phyloP scores from a whole-genome alignment of 495 filamentous ascomycete genomes.

The Aspergillus biplanus region DNA sequence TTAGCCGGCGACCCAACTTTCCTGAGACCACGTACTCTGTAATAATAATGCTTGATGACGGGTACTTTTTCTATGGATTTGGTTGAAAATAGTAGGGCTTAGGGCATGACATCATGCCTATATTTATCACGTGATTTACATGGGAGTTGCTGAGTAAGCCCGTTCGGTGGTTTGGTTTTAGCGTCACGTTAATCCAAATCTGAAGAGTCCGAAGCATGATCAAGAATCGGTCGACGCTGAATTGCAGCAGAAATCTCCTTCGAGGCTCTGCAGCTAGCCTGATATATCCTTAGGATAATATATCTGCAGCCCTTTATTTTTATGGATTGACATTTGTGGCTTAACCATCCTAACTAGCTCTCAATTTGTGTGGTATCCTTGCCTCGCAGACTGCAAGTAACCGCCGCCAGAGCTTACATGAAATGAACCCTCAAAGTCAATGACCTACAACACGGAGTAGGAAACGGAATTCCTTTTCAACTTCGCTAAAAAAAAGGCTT shows the following conservation, averaged over 20 bases:
- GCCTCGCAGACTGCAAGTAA: neutral
- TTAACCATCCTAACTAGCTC: neutral
- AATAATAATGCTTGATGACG: neutral
- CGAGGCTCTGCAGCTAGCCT: neutral
- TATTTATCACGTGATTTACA: neutral
- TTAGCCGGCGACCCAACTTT: too few relatives aligned
- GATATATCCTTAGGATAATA: neutral
- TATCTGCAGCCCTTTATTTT: neutral
- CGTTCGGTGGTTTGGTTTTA: neutral
- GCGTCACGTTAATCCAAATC: neutral
- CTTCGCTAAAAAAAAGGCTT: neutral
- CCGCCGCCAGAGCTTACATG: neutral
- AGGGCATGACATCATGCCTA: neutral
- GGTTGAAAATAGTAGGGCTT: neutral
- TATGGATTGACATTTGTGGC: neutral
- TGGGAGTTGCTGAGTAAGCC: neutral
- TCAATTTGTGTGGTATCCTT: neutral
- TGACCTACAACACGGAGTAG: neutral
- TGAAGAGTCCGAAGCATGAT: neutral
- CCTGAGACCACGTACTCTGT: too few relatives aligned
- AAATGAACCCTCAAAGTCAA: neutral
- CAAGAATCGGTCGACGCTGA: neutral
- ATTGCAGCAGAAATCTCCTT: neutral
- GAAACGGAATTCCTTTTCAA: neutral
- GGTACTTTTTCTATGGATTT: neutral